Conservation (phyloP, 495 filamentous ascomycete species). For the Penicillium robsamsonii region DNA sequence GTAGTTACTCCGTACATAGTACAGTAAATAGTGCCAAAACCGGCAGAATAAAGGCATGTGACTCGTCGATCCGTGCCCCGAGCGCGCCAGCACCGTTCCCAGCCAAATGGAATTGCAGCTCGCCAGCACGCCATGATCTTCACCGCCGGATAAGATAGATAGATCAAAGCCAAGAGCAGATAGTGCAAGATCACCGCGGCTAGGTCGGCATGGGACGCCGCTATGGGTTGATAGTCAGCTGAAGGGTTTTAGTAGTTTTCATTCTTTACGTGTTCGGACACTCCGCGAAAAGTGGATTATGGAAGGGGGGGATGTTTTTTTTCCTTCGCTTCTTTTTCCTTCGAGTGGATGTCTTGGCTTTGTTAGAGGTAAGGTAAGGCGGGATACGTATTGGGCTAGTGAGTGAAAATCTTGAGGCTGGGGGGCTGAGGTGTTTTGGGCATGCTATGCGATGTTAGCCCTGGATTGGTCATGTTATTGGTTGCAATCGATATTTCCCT, state of each 20-base stretch:
- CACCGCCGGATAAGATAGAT: conserved; percentile 24
- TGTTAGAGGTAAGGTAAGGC: background rate
- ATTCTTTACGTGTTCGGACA: background rate
- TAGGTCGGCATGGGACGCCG: conserved; percentile 27
- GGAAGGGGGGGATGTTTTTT: background rate
- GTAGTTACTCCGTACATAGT: background rate
- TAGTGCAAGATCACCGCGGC: conserved; percentile 27
- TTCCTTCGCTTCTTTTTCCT: background rate
- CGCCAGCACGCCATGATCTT: conserved; percentile 7
- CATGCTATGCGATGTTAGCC: background rate
- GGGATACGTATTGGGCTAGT: background rate
- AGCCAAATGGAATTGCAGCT: conserved; percentile 1
- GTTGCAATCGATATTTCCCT: background rate
- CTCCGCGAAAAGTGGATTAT: background rate
- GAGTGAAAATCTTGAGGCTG: background rate
- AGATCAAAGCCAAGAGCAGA: conserved; percentile 20
- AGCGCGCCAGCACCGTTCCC: conserved; percentile 3
- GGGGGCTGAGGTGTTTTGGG: background rate
- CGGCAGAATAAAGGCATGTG: conserved; percentile 21
- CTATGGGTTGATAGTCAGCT: conserved; percentile 15
- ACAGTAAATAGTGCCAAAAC: background rate
- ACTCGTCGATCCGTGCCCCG: conserved; percentile 25
- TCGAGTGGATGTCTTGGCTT: conserved; percentile 1
- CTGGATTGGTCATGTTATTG: background rate
- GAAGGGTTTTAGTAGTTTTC: conserved; percentile 15